Evolutionary conservation across 2,329 filamentous ascomycete genomes (phyloP), one percentile per base, ranked within the genome.

Genomic region (Apiospora koreana): DNA sequence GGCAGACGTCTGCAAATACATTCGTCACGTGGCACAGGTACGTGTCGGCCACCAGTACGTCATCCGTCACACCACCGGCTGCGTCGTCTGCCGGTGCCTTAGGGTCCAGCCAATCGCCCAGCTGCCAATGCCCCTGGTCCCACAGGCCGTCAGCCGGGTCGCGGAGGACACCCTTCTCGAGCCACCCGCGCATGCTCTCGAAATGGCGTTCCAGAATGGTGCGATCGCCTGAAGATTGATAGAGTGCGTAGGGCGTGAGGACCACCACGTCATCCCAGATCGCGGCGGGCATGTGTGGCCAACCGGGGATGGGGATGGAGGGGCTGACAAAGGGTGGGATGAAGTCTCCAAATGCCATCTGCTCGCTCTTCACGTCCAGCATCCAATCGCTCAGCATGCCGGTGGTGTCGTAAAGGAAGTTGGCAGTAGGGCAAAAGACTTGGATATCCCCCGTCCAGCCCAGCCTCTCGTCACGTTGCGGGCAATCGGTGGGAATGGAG

Each of bases 401-500:
- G 1, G 76, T 72, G 1, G 80, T 79, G 69, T 84, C 77, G 72
- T 81, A 86, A 2, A 86, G 77, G 71, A 81, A 85, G 42, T 77
- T 80, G 0, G 83, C 81, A 0, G 83, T 81, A 0, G 81, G 80
- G 8, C 77, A 76, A 70, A 86, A 86, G 10, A 83, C 77, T 46
- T 83, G 78, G 18, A 82, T 78, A 70, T 84, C 82, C 2, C 84
- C 84, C 2, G 82, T 84, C 84, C 84, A 86, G 1, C 84, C 84
- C 1, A 85, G 72, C 0, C 84, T 77, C 74, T 86, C 84, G 68
- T 86, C 83, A 12, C 84, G 77, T 70, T 86, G 83, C 3, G 71
- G 71, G n/a, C 70, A 74, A 68, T 90, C 87, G 0, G 87, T 89
- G 0, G 86, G 86, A 2, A 89, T 78, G 0, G 82, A 84, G 0